Conservation (phyloP, 441 rosid species). For the Brassica balearica region DNA sequence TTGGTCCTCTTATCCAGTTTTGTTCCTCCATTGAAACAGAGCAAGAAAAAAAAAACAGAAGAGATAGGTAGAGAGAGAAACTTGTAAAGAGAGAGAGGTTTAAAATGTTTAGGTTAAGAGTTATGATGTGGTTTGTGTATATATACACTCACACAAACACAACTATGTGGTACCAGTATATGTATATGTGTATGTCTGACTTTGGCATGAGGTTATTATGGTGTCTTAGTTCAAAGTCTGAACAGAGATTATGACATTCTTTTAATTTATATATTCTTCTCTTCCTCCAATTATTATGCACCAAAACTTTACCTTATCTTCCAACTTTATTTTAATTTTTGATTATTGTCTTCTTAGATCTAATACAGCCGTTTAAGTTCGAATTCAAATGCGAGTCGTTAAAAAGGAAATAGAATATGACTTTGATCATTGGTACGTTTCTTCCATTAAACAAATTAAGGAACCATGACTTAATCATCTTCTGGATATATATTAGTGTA, state of each 20-base stretch:
- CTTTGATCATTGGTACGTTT: constrained; percentile 37
- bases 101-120: constrained; percentile 35
- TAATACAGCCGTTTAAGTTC: constrained; percentile 45
- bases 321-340: constrained; percentile 36
- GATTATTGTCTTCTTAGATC: constrained; percentile 40
- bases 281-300: constrained; percentile 44
- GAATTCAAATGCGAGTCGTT: constrained; percentile 40
- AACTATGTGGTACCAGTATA: constrained; percentile 7
- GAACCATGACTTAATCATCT: constrained; percentile 40
- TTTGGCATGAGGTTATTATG: constrained; percentile 45
- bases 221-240: constrained; percentile 48
- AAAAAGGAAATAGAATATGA: constrained; percentile 1
- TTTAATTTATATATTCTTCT: constrained; percentile 20
- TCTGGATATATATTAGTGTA: constrained; percentile 17
- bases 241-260: constrained; percentile 35
- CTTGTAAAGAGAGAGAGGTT: constrained; percentile 14
- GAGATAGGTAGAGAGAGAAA: neutral
- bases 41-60: constrained; percentile 29
- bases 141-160: constrained; percentile 30
- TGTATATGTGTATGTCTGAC: constrained; percentile 33
- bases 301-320: constrained; percentile 48
- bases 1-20: constrained; percentile 76
- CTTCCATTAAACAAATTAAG: constrained; percentile 7
- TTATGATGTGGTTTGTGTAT: constrained; percentile 41
- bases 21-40: constrained; percentile 58